Conservation (phyloP, 768 basidiomycete species). For the Lentinula guzmanii region DNA sequence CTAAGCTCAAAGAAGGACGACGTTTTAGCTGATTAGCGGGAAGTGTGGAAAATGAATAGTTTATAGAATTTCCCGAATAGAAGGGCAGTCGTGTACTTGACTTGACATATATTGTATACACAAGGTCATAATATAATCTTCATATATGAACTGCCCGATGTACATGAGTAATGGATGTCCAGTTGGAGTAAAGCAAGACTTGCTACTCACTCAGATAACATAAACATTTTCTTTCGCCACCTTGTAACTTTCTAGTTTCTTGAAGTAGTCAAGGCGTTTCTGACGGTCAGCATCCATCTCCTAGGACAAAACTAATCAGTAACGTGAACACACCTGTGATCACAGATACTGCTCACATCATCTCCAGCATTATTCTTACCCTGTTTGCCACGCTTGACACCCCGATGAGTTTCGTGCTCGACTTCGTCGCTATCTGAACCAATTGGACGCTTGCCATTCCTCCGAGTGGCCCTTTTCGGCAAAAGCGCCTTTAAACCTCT, state of each 20-base stretch:
- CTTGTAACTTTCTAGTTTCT: conserved; percentile 29
- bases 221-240: conserved; percentile 36
- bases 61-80: background rate
- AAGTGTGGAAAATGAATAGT: background rate
- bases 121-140: background rate
- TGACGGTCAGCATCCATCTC: conserved; percentile 22
- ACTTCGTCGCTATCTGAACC: background rate
- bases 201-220: conserved; percentile 22
- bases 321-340: background rate
- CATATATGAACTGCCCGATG: background rate
- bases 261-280: conserved; percentile 35
- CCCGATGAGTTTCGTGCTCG: background rate
- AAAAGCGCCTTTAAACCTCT: conserved; percentile 5
- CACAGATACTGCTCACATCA: conserved; percentile 1
- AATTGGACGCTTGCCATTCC: background rate
- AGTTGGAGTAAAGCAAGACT: background rate
- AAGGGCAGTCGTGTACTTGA: background rate
- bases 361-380: conserved; percentile 3
- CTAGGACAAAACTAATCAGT: background rate
- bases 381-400: background rate
- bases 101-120: background rate
- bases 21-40: background rate
- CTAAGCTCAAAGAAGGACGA: background rate
- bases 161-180: background rate
- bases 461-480: conserved; percentile 2